A percentile compares a stretch with the other conserved stretches of the same genome.
phyloP scores from a whole-genome alignment of 192 early-diverging fungal genomes.

The Umbelopsis isabellina region DNA sequence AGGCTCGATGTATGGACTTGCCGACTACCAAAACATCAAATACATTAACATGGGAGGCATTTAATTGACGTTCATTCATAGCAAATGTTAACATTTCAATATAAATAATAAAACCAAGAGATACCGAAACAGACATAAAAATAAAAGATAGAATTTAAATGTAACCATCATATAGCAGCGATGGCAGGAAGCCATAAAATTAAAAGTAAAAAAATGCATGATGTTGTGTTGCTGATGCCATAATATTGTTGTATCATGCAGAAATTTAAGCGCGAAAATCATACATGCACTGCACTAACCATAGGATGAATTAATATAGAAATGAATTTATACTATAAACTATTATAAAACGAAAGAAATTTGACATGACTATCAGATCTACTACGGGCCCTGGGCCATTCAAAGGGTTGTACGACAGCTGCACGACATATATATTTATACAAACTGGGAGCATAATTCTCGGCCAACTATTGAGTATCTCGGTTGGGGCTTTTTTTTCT shows the following conservation, averaged over 20 bases:
- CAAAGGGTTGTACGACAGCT: slow-evolving; percentile 8
- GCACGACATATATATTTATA: slow-evolving; percentile 14
- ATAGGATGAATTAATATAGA: no score
- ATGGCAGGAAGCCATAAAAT: background rate
- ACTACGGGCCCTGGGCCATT: slow-evolving; percentile 18
- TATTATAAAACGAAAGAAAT: no score
- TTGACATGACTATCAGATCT: slow-evolving; percentile 5
- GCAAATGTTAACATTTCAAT: background rate
- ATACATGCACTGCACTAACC: no score
- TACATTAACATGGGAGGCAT: slow-evolving; percentile 62
- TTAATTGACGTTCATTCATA: background rate
- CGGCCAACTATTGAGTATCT: slow-evolving; percentile 5
- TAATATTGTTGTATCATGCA: no score
- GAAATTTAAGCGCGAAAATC: no score
- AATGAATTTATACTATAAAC: no score
- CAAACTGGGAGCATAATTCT: slow-evolving; percentile 13
- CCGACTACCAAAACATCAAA: slow-evolving; percentile 71
- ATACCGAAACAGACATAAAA: no score
- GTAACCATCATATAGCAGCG: background rate
- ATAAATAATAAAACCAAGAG: no score
- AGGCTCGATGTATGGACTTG: slow-evolving; percentile 63
- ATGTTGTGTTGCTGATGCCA: no score
- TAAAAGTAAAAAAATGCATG: no score
- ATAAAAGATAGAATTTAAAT: background rate
- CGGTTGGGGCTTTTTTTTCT: background rate